These are phyloP conservation scores for Friedmanniomyces endolithicus DNA, from an alignment of 495 filamentous ascomycete genomes.

Conservation along the genomic window DNA sequence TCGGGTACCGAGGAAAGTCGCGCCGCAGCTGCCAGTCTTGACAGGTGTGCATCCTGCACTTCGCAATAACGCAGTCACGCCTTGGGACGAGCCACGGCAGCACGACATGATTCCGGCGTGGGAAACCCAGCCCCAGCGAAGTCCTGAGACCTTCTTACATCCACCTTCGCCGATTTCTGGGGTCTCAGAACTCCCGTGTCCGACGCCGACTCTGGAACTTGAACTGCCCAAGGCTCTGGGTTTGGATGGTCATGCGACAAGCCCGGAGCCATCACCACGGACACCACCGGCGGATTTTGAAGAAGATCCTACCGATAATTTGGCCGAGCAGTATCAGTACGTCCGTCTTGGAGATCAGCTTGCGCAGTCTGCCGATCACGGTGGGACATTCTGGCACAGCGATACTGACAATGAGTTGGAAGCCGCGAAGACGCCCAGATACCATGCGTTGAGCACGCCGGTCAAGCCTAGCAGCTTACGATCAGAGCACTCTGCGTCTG, in stretches of 20 bases:
- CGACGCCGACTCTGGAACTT: background rate
- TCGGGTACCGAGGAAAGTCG: background rate
- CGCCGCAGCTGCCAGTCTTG: background rate
- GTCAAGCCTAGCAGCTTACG: background rate
- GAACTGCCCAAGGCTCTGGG: constrained; percentile 1
- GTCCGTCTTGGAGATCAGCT: background rate
- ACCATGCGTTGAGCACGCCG: background rate
- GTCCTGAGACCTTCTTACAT: constrained; percentile 10
- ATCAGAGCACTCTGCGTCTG: background rate
- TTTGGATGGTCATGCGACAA: background rate
- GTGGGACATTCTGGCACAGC: constrained; percentile 9
- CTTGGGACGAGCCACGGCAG: constrained; percentile 4
- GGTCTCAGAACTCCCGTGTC: background rate
- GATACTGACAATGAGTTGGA: constrained; percentile 7
- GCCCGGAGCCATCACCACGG: constrained; percentile 1
- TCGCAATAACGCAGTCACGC: constrained; percentile 3
- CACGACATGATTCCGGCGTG: background rate
- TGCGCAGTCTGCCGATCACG: background rate
- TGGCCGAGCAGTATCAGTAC: background rate
- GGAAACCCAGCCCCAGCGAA: background rate
- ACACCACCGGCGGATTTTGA: background rate
- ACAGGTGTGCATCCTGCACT: background rate
- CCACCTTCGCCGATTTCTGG: constrained; percentile 5
- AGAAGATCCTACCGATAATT: background rate
- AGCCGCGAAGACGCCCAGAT: background rate